A percentile compares a stretch with the other conserved stretches of the same genome.
Conservation (phyloP, 768 basidiomycete species). For the Floccularia luteovirens region DNA sequence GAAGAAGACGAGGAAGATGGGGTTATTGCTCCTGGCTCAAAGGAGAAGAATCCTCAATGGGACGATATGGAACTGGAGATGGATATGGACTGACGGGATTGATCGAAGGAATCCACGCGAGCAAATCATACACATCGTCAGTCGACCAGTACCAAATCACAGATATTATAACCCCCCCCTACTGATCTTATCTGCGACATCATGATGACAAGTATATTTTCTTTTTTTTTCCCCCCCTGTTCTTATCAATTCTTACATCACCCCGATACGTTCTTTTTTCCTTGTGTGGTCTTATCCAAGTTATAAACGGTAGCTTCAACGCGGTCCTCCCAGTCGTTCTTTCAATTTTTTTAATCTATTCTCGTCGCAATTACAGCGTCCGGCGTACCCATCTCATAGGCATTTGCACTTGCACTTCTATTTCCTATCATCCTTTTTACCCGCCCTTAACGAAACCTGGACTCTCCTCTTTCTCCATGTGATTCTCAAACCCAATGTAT, state of each 20-base stretch:
- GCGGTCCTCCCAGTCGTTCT: neutral
- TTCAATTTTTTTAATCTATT: neutral
- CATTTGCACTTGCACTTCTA: neutral
- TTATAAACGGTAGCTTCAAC: neutral
- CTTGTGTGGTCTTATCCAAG: neutral
- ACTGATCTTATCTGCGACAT: too few relatives aligned
- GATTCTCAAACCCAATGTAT: slow-evolving; percentile 3
- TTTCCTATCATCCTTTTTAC: neutral
- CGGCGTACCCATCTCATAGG: neutral
- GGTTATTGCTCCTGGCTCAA: neutral
- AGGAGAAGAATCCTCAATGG: slow-evolving; percentile 4
- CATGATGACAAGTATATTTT: too few relatives aligned
- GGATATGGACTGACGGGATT: slow-evolving; percentile 5
- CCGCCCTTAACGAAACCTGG: neutral
- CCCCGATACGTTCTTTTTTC: neutral
- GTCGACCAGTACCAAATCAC: too few relatives aligned
- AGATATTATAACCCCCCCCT: too few relatives aligned
- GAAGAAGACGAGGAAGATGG: slow-evolving; percentile 10
- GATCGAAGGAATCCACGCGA: neutral
- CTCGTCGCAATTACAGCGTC: neutral
- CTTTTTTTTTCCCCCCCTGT: too few relatives aligned
- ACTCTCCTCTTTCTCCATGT: neutral
- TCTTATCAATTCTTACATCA: neutral
- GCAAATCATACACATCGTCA: neutral
- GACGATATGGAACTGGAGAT: slow-evolving; percentile 5